Percentiles rank a stretch among this genome's conserved stretches.
Conservation (phyloP, 345 rosid genomes). For the Orychophragmus violaceus region DNA sequence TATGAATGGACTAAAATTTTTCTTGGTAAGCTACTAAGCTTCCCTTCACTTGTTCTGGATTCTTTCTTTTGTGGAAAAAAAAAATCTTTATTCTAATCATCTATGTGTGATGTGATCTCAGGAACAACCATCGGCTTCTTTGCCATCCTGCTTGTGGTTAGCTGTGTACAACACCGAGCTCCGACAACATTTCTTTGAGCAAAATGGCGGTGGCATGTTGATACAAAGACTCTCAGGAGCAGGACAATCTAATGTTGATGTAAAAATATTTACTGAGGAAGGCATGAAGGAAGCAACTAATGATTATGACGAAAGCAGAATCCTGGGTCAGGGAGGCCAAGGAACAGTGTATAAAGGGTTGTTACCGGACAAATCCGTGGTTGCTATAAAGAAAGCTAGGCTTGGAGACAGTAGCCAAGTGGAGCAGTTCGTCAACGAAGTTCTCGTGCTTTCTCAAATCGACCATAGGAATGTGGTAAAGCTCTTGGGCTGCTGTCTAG, state of each 20-base stretch:
- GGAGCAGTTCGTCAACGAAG: neutral
- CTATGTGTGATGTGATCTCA: neutral
- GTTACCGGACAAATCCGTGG: neutral
- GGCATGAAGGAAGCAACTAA: neutral
- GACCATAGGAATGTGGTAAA: neutral
- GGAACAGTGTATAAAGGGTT: neutral
- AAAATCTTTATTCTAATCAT: neutral
- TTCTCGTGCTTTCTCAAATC: neutral
- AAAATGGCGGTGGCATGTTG: neutral
- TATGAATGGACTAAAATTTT: neutral
- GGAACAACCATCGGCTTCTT: neutral
- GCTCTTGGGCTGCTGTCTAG: neutral
- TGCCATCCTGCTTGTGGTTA: neutral
- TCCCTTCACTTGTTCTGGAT: neutral
- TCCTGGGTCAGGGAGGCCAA: neutral
- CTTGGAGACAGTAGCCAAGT: neutral
- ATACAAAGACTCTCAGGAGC: neutral
- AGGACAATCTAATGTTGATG: neutral
- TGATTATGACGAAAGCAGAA: neutral
- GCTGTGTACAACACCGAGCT: neutral
- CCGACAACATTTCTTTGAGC: neutral
- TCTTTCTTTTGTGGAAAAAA: too few relatives aligned
- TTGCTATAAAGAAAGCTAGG: neutral
- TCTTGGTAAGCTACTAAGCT: constrained; percentile 11
- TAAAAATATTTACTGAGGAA: neutral